Percentiles rank a stretch among this genome's conserved stretches.
phyloP scores from a whole-genome alignment of 257 asterid genomes.

The Craterostigma plantagineum region DNA sequence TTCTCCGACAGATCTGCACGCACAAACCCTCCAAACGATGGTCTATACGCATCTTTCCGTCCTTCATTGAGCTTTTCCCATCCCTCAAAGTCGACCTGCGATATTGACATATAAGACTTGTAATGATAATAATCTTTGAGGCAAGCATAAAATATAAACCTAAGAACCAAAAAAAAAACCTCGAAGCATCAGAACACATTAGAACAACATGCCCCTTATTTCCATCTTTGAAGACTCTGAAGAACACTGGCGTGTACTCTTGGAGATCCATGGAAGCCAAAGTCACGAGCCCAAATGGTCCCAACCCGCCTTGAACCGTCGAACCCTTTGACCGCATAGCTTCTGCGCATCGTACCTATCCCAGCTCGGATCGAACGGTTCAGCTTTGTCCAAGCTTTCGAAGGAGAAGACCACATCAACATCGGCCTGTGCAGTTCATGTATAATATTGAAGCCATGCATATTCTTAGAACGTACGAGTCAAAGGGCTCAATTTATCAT shows the following conservation, averaged over 20 bases:
- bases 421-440: slow-evolving; percentile 17
- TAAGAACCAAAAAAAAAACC: slow-evolving; percentile 3
- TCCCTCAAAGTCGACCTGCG: slow-evolving; percentile 10
- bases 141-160: neutral
- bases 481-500: neutral
- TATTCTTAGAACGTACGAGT: neutral
- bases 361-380: slow-evolving; percentile 12
- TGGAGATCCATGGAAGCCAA: slow-evolving; percentile 17
- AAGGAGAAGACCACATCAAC: slow-evolving; percentile 22
- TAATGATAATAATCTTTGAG: no score
- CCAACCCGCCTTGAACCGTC: slow-evolving; percentile 18
- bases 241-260: slow-evolving; percentile 22
- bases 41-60: slow-evolving; percentile 13
- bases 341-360: slow-evolving; percentile 14
- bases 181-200: slow-evolving; percentile 23
- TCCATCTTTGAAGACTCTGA: slow-evolving; percentile 17
- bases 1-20: slow-evolving; percentile 21
- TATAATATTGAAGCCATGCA: neutral
- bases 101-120: no score
- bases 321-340: slow-evolving; percentile 17
- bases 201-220: slow-evolving; percentile 15
- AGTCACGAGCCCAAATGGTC: slow-evolving; percentile 21
- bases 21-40: slow-evolving; percentile 29
- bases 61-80: neutral
- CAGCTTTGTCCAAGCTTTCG: slow-evolving; percentile 20